Conservation (phyloP, 371 early-diverging fungal species). For the Paramicrosporidium saccamoebae region DNA sequence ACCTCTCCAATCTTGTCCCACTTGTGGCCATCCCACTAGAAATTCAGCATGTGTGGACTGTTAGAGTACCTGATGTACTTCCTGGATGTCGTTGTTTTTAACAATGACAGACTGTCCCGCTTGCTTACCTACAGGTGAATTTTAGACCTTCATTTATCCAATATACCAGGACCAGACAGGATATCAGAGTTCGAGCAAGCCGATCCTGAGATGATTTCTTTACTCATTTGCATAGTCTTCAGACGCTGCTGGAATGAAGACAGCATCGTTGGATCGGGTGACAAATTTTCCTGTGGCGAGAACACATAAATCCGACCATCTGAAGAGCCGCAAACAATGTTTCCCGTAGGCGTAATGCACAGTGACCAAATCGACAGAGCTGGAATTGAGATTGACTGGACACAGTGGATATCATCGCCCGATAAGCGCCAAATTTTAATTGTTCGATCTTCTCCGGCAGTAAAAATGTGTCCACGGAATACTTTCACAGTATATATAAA, state of each 20-base stretch:
- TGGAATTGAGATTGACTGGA: conserved; percentile 52
- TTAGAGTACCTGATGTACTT: conserved; percentile 51
- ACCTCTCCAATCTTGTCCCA: conserved; percentile 86
- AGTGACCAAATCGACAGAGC: conserved; percentile 75
- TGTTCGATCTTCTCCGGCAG: conserved; percentile 72
- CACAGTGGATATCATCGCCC: conserved; percentile 3
- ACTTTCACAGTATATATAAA: conserved; percentile 55
- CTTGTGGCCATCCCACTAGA: conserved; percentile 26
- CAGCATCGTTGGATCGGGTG: too few species aligned
- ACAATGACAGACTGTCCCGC: too few species aligned
- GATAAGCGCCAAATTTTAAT: conserved; percentile 65
- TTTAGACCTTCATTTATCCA: too few species aligned
- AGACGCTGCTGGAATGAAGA: too few species aligned
- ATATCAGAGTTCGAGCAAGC: too few species aligned
- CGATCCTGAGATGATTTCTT: too few species aligned
- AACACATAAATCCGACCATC: conserved; percentile 52
- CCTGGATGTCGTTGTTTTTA: too few species aligned
- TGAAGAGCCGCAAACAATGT: conserved; percentile 52
- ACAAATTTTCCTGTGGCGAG: too few species aligned
- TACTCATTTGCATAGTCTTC: too few species aligned
- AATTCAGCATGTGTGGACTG: too few species aligned
- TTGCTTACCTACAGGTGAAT: too few species aligned
- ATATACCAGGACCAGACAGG: too few species aligned
- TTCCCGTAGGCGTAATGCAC: conserved; percentile 31
- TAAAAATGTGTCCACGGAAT: conserved; percentile 38